Base-by-base conservation (phyloP, 768 basidiomycete genomes). In the Leccinum rimulosum region DNA sequence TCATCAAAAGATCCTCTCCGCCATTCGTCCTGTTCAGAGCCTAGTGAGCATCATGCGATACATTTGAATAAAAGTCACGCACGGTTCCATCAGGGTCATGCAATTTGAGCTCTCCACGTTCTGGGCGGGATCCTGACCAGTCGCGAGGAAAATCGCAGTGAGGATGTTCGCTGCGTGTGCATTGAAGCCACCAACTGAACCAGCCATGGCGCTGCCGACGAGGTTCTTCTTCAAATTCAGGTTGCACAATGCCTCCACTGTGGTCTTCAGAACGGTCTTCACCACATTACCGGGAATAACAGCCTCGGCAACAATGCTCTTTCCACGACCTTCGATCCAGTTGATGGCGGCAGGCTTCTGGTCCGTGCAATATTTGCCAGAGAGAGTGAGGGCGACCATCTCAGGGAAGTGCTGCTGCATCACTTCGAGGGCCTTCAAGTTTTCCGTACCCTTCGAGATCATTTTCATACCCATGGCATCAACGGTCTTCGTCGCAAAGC, bases 391-490 rank as follows among this genome's bases (percentile, higher is more conserved):
- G 43, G 94, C 85, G 57, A 85, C 74, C 95, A 98, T 98, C 60
- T 88, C 86, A 4, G 95, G 96, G 79, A 93, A 99, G 67, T 86
- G 74, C 51, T 80, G 79, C 64, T 82, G 80, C 83, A 93, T 81
- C 22, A 80, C 83, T 68, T 89, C 93, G 12, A 99, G 82, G 22
- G 95, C 95, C 75, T 91, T 91, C 78, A 22, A 22, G 22, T 22
- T 22, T 22, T 98, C 97, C 10, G 94, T 95, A 3, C 95, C 97
- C 76, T 99, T 99, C 9, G 90, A 92, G 70, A 98, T 97, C 97
- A 99, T 99, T 80, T 99, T 99, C 97, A 99, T 99, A 17, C 97
- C 97, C 96, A 98, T 99, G 45, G 97, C 96, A 68, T 98, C 96
- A 33, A 95, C 97, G 0, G 97, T 98, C 56, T 85, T 87, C 14